Evolutionary conservation across 129 eudicot genomes (phyloP).

Genomic region (Artemisia argyi): DNA sequence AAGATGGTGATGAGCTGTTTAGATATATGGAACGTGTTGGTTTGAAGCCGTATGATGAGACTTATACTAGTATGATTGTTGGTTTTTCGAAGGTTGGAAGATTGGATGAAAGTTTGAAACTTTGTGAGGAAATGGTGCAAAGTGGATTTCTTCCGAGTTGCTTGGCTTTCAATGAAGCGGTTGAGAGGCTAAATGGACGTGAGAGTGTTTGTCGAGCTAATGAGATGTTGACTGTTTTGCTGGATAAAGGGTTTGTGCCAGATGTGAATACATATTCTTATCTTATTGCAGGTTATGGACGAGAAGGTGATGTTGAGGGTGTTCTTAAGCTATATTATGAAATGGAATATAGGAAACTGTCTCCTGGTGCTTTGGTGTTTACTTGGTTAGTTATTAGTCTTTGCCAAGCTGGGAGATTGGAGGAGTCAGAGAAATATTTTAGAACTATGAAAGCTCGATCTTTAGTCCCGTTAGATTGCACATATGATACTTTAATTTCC

Average conservation of each 20-base stretch:
- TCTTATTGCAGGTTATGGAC: slow-evolving; percentile 67
- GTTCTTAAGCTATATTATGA: slow-evolving; percentile 66
- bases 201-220: slow-evolving; percentile 46
- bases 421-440: slow-evolving; percentile 63
- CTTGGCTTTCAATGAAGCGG: slow-evolving; percentile 51
- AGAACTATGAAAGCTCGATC: slow-evolving; percentile 48
- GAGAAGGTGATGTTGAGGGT: slow-evolving; percentile 47
- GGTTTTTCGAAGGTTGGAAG: slow-evolving; percentile 55
- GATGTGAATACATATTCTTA: slow-evolving; percentile 49
- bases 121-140: slow-evolving; percentile 53
- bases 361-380: slow-evolving; percentile 46
- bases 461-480: slow-evolving; percentile 28
- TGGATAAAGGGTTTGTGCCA: slow-evolving; percentile 70
- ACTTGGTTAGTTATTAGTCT: slow-evolving; percentile 39
- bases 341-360: slow-evolving; percentile 68
- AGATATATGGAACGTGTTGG: slow-evolving; percentile 52
- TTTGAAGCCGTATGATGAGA: slow-evolving; percentile 49
- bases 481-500: slow-evolving; percentile 40
- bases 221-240: slow-evolving; percentile 55
- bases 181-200: slow-evolving; percentile 42
- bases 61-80: slow-evolving; percentile 50
- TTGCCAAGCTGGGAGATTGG: slow-evolving; percentile 37
- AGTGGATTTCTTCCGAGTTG: slow-evolving; percentile 56
- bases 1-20: slow-evolving; percentile 48
- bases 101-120: slow-evolving; percentile 50